These are phyloP conservation scores for Chaetothyriales sp. DNA, from an alignment of 2,329 filamentous ascomycete species.

Conservation along the genomic window DNA sequence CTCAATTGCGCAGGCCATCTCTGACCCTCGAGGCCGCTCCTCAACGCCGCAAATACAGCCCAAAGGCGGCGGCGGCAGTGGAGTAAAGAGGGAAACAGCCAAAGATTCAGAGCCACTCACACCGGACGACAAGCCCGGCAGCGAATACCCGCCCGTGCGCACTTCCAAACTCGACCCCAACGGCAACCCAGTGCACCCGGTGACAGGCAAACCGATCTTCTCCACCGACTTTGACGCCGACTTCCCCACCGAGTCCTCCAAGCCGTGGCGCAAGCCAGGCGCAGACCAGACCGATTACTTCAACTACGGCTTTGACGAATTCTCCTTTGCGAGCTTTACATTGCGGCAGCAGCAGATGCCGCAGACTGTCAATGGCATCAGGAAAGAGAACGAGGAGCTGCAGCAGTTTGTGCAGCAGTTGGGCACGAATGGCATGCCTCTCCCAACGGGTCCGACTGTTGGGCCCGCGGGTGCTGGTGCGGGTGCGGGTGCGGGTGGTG, in stretches of 20 bases:
- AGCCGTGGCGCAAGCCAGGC: constrained; percentile 88
- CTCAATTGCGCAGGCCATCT: constrained; percentile 24
- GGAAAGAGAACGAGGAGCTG: constrained; percentile 50
- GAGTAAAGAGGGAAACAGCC: constrained; percentile 11
- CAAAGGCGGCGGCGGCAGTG: constrained; percentile 9
- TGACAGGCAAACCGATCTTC: constrained; percentile 62
- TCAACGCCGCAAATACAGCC: constrained; percentile 20
- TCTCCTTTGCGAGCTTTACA: constrained; percentile 82
- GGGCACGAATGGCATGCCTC: constrained; percentile 27
- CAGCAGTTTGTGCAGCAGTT: constrained; percentile 41
- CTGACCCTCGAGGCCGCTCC: constrained; percentile 23
- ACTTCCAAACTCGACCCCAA: constrained; percentile 69
- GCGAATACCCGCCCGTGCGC: constrained; percentile 49
- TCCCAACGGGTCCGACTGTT: constrained; percentile 25
- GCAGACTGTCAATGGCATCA: constrained; percentile 65
- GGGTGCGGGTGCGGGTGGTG: too few species aligned
- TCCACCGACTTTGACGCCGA: constrained; percentile 64
- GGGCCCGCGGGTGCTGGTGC: constrained; percentile 20
- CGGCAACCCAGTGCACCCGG: constrained; percentile 62
- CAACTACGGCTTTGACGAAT: constrained; percentile 57
- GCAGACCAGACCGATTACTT: constrained; percentile 80
- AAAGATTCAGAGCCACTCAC: constrained; percentile 17
- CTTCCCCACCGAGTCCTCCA: constrained; percentile 56
- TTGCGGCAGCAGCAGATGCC: constrained; percentile 70
- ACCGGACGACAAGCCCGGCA: constrained; percentile 35